Evolutionary conservation across 805 yeast genomes (phyloP).

Genomic region (Teunomyces tritomae): DNA sequence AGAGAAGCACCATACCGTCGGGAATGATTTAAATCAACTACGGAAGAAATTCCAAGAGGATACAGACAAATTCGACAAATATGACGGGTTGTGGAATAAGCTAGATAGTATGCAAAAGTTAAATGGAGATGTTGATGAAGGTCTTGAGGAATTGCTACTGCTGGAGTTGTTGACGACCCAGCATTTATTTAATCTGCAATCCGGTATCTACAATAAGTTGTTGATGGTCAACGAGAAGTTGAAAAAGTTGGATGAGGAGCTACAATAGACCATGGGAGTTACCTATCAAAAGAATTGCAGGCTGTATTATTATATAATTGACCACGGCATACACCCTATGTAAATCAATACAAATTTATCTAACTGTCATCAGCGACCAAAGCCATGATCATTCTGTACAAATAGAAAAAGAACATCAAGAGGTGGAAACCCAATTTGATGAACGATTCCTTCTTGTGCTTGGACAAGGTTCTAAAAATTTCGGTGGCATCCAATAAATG

Average conservation of each 20-base stretch:
- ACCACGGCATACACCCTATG: background rate
- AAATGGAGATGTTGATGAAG: conserved; percentile 5
- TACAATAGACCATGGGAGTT: conserved; percentile 4
- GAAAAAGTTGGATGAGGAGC: conserved; percentile 14
- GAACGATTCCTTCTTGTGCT: conserved; percentile 90
- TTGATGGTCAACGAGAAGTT: conserved; percentile 22
- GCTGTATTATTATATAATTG: conserved; percentile 2
- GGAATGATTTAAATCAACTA: conserved; percentile 27
- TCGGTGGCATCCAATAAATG: conserved; percentile 95
- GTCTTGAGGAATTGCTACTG: conserved; percentile 6
- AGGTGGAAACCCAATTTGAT: conserved; percentile 88
- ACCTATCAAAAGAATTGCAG: background rate
- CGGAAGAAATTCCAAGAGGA: conserved; percentile 15
- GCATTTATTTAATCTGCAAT: conserved; percentile 19
- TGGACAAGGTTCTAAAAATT: conserved; percentile 89
- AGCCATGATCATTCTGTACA: conserved; percentile 94
- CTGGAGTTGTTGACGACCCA: conserved; percentile 10
- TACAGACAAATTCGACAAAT: conserved; percentile 13
- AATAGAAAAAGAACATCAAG: conserved; percentile 89
- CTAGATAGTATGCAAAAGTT: conserved; percentile 6
- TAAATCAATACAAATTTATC: conserved; percentile 3
- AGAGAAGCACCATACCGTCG: conserved; percentile 29
- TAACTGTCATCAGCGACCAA: conserved; percentile 62
- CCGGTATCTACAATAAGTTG: conserved; percentile 24
- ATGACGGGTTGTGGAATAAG: conserved; percentile 14